Evolutionary conservation across 169 alveolate species (phyloP), one percentile per base, ranked within the genome.

Genomic region (Plasmodium yoelii): DNA sequence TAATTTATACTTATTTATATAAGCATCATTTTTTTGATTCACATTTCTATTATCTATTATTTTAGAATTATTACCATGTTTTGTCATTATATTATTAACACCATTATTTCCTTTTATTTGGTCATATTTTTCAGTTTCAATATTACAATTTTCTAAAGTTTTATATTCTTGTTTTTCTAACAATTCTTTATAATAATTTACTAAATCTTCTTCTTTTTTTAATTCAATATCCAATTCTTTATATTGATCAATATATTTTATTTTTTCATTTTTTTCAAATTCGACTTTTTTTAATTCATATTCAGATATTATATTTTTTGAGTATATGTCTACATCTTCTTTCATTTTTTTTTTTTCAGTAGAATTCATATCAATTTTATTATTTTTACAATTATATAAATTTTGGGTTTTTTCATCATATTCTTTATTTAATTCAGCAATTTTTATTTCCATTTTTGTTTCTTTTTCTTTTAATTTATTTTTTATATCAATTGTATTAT

Each of bases 381-480:
- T 28, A 55, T 53, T 57, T 44, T 59, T 59, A 6, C 56, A 53
- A 7, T 55, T 26, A 34, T 42, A 24, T 49, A 82, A 57, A 13
- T 34, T 65, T 18, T 82, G 46, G 7, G 73, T 82, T 42, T 65
- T 39, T 13, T 74, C 57, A 67, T 90, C 68, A 47, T 69, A 80
- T 59, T 74, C 92, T 80, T 93, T 82, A 90, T 68, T 46, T 75
- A 80, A 56, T 82, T 60, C 74, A 5, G 42, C 4, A 59, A 93
- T 34, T 44, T 53, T 44, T 42, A 15, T 39, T 10, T 49, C 87
- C 34, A 28, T 68, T 47, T 61, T 70, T 61, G 19, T 18, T 0
- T 63, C 28, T 22, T 18, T 8, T 12, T 65, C 73, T 24, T n/a
- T 7, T 13, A 75, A 24, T 44, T 12, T 15, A 13, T 55, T 65